A percentile compares a stretch with the other conserved stretches of the same genome.
These are phyloP conservation scores for Lycium barbarum DNA, from an alignment of 257 asterid genomes.

Conservation along the genomic window DNA sequence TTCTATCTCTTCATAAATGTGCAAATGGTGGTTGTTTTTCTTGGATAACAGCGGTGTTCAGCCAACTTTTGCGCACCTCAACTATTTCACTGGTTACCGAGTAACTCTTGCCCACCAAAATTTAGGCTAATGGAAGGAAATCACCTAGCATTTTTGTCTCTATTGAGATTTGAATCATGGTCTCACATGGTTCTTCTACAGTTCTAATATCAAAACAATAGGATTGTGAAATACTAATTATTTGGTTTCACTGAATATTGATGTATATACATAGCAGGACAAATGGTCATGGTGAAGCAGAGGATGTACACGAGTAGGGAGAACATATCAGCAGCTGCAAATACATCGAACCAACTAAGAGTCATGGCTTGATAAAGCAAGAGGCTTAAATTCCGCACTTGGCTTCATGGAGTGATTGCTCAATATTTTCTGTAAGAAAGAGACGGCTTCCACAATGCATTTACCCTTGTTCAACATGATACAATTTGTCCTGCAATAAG, in stretches of 20 bases:
- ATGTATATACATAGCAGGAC: slow-evolving; percentile 6
- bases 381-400: slow-evolving; percentile 59
- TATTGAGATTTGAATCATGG: not conserved
- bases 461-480: slow-evolving; percentile 81
- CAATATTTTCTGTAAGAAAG: slow-evolving; percentile 56
- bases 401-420: slow-evolving; percentile 43
- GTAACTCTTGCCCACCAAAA: not conserved
- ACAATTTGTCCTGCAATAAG: slow-evolving; percentile 61
- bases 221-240: not conserved
- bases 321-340: not conserved
- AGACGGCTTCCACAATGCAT: slow-evolving; percentile 61
- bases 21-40: not conserved
- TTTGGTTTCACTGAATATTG: not conserved
- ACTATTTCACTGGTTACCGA: slow-evolving; percentile 11
- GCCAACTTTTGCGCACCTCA: not conserved
- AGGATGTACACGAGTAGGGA: slow-evolving; percentile 14
- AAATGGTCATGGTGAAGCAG: slow-evolving; percentile 14
- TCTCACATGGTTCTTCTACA: not conserved
- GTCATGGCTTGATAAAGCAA: slow-evolving; percentile 30
- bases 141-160: not conserved
- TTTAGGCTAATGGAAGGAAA: not conserved
- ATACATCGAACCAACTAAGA: not conserved
- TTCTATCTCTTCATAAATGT: not conserved
- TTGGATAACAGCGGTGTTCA: not conserved
- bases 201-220: not conserved